Evolutionary conservation across 2,329 filamentous ascomycete species (phyloP).

Genomic region (Beauveria medogensis): DNA sequence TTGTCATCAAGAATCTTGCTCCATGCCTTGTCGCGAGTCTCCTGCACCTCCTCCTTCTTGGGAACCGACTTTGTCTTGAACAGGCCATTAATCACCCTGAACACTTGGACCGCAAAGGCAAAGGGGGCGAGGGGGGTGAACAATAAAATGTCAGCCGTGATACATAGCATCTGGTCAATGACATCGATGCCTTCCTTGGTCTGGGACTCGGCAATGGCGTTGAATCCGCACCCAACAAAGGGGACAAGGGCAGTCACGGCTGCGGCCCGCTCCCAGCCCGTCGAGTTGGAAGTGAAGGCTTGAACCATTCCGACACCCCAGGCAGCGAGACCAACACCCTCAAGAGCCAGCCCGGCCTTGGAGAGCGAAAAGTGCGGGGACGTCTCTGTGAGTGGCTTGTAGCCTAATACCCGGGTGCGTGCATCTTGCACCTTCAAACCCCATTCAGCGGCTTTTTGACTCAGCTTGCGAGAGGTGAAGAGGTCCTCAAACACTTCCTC

Average conservation of each 20-base stretch:
- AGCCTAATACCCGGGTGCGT: neutral
- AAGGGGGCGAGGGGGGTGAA: neutral
- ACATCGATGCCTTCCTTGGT: neutral
- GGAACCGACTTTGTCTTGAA: neutral
- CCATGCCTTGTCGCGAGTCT: neutral
- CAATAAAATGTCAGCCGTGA: neutral
- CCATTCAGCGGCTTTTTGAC: neutral
- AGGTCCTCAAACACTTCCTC: neutral
- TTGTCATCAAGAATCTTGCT: neutral
- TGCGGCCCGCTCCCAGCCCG: neutral
- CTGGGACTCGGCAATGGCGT: neutral
- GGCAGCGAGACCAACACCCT: neutral
- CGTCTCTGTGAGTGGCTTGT: neutral
- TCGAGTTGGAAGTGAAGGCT: neutral
- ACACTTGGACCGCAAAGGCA: neutral
- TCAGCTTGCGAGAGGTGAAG: neutral
- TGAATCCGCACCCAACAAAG: neutral
- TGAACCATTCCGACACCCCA: neutral
- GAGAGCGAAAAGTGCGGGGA: neutral
- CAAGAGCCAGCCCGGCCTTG: neutral
- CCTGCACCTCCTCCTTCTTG: neutral
- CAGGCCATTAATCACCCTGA: neutral
- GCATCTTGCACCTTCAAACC: neutral
- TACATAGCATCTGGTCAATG: neutral
- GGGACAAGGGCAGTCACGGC: neutral